Evolutionary conservation across 208 protist genomes (phyloP).

Genomic region (Leishmania aethiopica): DNA sequence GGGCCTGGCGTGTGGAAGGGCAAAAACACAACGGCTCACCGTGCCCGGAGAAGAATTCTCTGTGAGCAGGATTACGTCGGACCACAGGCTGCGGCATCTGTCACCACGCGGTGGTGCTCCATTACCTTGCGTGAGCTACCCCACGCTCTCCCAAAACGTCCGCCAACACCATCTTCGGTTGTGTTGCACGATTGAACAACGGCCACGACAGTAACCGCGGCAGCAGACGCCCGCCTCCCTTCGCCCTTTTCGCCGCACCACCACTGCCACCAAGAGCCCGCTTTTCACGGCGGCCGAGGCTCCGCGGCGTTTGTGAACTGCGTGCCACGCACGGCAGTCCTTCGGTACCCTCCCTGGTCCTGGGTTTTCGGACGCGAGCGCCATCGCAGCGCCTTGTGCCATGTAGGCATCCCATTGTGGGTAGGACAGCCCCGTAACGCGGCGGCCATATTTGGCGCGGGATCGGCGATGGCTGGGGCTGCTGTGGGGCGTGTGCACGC

Average conservation of each 20-base stretch:
- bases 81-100: neutral
- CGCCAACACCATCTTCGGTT: neutral
- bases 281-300: neutral
- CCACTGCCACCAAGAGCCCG: neutral
- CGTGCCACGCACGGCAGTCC: neutral
- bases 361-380: neutral
- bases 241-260: neutral
- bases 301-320: neutral
- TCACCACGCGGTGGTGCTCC: neutral
- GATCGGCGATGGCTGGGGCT: neutral
- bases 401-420: neutral
- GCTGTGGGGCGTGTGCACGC: neutral
- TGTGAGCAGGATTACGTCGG: neutral
- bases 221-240: neutral
- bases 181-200: neutral
- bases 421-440: neutral
- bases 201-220: neutral
- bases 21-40: neutral
- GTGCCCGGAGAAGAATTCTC: neutral
- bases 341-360: neutral
- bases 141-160: neutral
- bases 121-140: neutral
- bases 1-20: neutral
- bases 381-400: neutral
- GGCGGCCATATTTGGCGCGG: neutral